These are phyloP conservation scores for Trichosporon sp. DNA, from an alignment of 1,284 basidiomycete species.

Conservation along the genomic window DNA sequence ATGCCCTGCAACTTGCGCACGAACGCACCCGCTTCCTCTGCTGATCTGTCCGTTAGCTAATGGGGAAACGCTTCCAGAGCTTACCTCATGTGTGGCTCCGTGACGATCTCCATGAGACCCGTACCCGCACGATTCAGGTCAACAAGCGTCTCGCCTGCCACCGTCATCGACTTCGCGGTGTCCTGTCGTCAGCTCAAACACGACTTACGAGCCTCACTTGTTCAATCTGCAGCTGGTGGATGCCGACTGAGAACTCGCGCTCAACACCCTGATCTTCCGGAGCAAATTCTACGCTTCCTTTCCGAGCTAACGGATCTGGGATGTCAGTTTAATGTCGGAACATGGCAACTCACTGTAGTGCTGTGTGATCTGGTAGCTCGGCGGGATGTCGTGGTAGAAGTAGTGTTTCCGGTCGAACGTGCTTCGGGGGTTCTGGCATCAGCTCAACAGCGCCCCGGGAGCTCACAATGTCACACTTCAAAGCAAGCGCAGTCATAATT, in stretches of 20 bases:
- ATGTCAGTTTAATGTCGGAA: not conserved
- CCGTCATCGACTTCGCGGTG: conserved; percentile 83
- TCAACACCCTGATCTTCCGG: conserved; percentile 44
- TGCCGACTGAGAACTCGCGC: conserved; percentile 58
- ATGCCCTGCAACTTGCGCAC: conserved; percentile 77
- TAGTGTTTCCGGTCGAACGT: conserved; percentile 97
- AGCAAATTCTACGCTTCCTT: conserved; percentile 60
- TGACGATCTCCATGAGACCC: conserved; percentile 93
- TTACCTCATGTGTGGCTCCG: conserved; percentile 82
- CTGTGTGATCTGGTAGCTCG: conserved; percentile 96
- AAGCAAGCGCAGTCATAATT: conserved; percentile 73
- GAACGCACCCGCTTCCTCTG: conserved; percentile 88
- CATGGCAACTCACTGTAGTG: conserved; percentile 63
- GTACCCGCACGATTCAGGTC: conserved; percentile 89
- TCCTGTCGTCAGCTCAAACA: conserved; percentile 57
- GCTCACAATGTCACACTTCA: conserved; percentile 62
- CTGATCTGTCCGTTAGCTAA: conserved; percentile 56
- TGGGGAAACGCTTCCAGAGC: conserved; percentile 17
- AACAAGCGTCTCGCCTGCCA: conserved; percentile 61
- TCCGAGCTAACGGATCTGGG: conserved; percentile 70
- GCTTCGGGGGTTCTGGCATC: conserved; percentile 58
- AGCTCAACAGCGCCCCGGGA: not conserved
- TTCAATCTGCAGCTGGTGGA: conserved; percentile 93
- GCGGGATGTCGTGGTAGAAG: conserved; percentile 91
- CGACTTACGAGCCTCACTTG: conserved; percentile 60